Conservation (phyloP, 441 rosid species). For the Populus trichocarpa region DNA sequence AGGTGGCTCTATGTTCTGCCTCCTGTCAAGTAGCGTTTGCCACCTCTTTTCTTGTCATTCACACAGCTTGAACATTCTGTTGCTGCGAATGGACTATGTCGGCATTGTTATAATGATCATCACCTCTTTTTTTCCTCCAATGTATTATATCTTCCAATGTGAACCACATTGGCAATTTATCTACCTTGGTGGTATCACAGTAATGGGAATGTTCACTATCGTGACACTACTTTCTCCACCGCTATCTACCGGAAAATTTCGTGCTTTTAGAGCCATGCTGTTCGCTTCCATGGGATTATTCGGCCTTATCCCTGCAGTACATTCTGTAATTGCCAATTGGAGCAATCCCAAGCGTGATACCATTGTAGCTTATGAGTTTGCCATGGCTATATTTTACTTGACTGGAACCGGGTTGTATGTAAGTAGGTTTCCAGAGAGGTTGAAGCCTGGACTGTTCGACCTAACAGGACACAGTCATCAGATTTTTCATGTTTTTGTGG, state of each 20-base stretch:
- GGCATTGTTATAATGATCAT: slow-evolving; percentile 83
- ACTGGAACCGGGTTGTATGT: slow-evolving; percentile 70
- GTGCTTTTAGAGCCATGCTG: slow-evolving; percentile 54
- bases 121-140: slow-evolving; percentile 82
- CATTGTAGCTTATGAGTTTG: slow-evolving; percentile 55
- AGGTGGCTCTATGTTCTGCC: slow-evolving; percentile 74
- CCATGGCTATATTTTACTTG: slow-evolving; percentile 71
- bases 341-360: slow-evolving; percentile 49
- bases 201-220: slow-evolving; percentile 65
- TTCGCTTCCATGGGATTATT: slow-evolving; percentile 74
- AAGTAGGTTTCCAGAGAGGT: slow-evolving; percentile 65
- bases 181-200: slow-evolving; percentile 61
- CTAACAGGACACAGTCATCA: slow-evolving; percentile 80
- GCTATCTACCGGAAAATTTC: slow-evolving; percentile 49
- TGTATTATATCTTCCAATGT: slow-evolving; percentile 74
- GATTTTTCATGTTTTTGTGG: slow-evolving; percentile 72
- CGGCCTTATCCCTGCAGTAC: slow-evolving; percentile 62
- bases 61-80: slow-evolving; percentile 42
- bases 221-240: slow-evolving; percentile 59
- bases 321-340: slow-evolving; percentile 64
- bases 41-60: slow-evolving; percentile 86
- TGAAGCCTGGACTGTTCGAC: slow-evolving; percentile 79
- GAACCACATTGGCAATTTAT: slow-evolving; percentile 66
- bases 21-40: slow-evolving; percentile 73
- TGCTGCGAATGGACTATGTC: slow-evolving; percentile 56